Evolutionary conservation across 2,329 filamentous ascomycete species (phyloP).

Genomic region (Aspergillus arachidicola): DNA sequence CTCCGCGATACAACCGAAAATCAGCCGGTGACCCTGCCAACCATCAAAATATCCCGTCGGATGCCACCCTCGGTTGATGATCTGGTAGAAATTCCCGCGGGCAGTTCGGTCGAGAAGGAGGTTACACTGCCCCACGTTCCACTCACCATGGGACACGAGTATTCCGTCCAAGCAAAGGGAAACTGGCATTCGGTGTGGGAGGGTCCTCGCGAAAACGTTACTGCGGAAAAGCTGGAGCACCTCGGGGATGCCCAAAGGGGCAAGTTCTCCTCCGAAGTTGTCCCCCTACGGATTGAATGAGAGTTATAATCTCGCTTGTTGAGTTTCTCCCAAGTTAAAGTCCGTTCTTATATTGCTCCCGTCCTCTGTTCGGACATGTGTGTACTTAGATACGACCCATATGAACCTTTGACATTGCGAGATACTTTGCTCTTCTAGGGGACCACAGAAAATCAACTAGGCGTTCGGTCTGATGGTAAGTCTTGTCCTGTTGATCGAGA

Average conservation of each 20-base stretch:
- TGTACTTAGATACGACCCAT: too few relatives aligned
- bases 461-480: too few relatives aligned
- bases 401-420: too few relatives aligned
- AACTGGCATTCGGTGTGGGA: slow-evolving; percentile 42
- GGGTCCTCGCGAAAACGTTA: slow-evolving; percentile 24
- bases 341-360: background rate
- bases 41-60: slow-evolving; percentile 37
- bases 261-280: slow-evolving; percentile 29
- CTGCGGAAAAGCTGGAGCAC: slow-evolving; percentile 24
- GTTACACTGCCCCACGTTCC: slow-evolving; percentile 31
- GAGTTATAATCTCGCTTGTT: background rate
- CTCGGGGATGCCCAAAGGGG: slow-evolving; percentile 23
- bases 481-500: too few relatives aligned
- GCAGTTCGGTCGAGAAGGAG: slow-evolving; percentile 22
- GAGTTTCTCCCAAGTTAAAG: background rate
- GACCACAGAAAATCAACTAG: too few relatives aligned
- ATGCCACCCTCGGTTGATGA: slow-evolving; percentile 33
- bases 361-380: background rate
- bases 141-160: slow-evolving; percentile 34
- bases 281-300: slow-evolving; percentile 17
- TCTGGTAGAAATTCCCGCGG: slow-evolving; percentile 34
- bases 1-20: slow-evolving; percentile 27
- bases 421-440: too few relatives aligned
- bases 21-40: slow-evolving; percentile 27
- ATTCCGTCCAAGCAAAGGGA: slow-evolving; percentile 36